phyloP scores from a whole-genome alignment of 2,329 filamentous ascomycete genomes.

The Magnaporthales sp. region DNA sequence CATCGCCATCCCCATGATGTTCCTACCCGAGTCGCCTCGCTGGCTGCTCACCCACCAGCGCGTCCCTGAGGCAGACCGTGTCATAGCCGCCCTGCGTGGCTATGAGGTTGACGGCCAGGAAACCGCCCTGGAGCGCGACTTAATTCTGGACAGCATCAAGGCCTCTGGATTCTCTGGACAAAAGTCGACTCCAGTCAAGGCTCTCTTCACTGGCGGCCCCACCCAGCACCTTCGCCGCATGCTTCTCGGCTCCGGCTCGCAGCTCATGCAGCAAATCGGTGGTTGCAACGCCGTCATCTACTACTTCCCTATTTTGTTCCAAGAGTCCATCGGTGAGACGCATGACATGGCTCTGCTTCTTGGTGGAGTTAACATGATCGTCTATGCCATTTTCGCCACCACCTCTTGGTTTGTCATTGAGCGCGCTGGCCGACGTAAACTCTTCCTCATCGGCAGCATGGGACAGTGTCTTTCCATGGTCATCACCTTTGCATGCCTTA shows the following conservation, averaged over 20 bases:
- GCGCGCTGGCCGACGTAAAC: slow-evolving; percentile 46
- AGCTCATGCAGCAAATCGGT: slow-evolving; percentile 53
- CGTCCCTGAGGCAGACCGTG: slow-evolving; percentile 17
- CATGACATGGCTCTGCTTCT: slow-evolving; percentile 42
- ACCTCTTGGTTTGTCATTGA: slow-evolving; percentile 41
- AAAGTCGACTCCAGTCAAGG: slow-evolving; percentile 38
- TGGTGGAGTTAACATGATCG: slow-evolving; percentile 46
- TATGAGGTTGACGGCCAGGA: slow-evolving; percentile 33
- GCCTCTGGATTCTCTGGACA: slow-evolving; percentile 37
- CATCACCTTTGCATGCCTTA: slow-evolving; percentile 27
- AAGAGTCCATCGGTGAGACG: slow-evolving; percentile 27
- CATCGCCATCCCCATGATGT: slow-evolving; percentile 25
- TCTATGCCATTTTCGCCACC: slow-evolving; percentile 53
- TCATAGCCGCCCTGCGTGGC: slow-evolving; percentile 20
- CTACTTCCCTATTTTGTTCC: slow-evolving; percentile 19
- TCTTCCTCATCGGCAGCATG: slow-evolving; percentile 56
- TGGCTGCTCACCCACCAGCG: slow-evolving; percentile 21
- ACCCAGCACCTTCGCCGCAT: slow-evolving; percentile 59
- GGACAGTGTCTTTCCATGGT: slow-evolving; percentile 56
- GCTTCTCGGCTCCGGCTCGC: slow-evolving; percentile 45
- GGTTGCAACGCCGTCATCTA: slow-evolving; percentile 49
- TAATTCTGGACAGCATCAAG: slow-evolving; percentile 52
- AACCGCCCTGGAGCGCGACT: slow-evolving; percentile 47
- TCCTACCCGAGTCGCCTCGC: slow-evolving; percentile 24
- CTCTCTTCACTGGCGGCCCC: slow-evolving; percentile 52